Percentiles rank a stretch among this genome's conserved stretches.
phyloP scores from a whole-genome alignment of 352 stramenopile species.

The Phytophthora vignae region DNA sequence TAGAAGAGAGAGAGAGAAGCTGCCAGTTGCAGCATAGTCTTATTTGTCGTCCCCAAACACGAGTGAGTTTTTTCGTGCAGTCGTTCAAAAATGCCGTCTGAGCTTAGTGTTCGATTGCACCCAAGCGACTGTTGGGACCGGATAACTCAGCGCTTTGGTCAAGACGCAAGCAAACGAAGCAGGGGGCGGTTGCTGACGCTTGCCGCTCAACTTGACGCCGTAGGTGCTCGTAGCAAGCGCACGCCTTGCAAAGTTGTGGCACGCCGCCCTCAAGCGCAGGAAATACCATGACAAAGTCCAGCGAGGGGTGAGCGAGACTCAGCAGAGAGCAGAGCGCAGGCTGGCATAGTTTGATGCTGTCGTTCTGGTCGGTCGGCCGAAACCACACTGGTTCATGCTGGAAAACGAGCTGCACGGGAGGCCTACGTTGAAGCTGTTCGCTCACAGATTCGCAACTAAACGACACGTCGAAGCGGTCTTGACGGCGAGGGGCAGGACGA shows the following conservation, averaged over 20 bases:
- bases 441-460: neutral
- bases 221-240: neutral
- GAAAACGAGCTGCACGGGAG: neutral
- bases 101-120: no score
- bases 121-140: neutral
- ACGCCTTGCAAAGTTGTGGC: neutral
- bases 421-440: neutral
- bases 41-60: neutral
- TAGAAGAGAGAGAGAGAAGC: slow-evolving; percentile 17
- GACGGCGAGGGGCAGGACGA: neutral
- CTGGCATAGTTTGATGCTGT: neutral
- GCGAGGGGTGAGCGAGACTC: neutral
- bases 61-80: neutral
- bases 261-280: neutral
- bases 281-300: neutral
- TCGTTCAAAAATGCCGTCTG: neutral
- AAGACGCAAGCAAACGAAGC: neutral
- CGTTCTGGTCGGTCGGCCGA: neutral
- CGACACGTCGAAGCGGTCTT: neutral
- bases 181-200: neutral
- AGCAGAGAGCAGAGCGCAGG: neutral
- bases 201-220: neutral
- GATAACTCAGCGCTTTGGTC: neutral
- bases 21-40: slow-evolving; percentile 2
- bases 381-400: no score